Evolutionary conservation across 129 eudicot species (phyloP).

Genomic region (sunflower (Helianthus annuus)): DNA sequence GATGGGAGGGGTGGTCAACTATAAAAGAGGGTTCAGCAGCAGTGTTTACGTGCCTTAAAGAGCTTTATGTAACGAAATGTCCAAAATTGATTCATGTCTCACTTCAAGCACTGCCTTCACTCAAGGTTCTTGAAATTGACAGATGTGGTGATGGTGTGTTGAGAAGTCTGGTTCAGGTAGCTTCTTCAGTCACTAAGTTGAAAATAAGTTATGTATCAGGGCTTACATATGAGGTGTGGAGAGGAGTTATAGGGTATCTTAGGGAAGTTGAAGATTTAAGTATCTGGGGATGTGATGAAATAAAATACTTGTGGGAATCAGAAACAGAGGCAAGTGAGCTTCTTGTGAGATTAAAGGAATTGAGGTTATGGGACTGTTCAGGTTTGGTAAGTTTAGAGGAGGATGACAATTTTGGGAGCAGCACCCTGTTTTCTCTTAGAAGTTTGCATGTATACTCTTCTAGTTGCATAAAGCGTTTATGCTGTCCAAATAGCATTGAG

Average conservation of each 20-base stretch:
- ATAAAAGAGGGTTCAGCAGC: not conserved
- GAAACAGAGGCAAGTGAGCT: not conserved
- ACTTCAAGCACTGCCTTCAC: slow-evolving; percentile 2
- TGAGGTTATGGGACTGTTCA: too few relatives aligned
- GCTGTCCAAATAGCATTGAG: too few relatives aligned
- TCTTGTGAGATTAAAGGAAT: not conserved
- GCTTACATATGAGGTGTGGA: too few relatives aligned
- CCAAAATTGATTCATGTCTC: not conserved
- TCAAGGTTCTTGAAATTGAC: not conserved
- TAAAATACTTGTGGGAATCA: slow-evolving; percentile 18
- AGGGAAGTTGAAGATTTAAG: not conserved
- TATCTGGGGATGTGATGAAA: not conserved
- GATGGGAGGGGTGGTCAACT: not conserved
- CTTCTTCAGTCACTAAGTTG: too few relatives aligned
- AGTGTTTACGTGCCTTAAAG: slow-evolving; percentile 4
- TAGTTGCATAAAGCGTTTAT: too few relatives aligned
- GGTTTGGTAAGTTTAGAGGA: too few relatives aligned
- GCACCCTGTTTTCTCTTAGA: too few relatives aligned
- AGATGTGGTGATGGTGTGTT: not conserved
- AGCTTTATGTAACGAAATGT: not conserved
- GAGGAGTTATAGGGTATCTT: not conserved
- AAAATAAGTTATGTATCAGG: too few relatives aligned
- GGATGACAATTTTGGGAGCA: too few relatives aligned
- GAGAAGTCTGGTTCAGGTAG: too few relatives aligned
- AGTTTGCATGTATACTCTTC: too few relatives aligned